These are phyloP conservation scores for Euphorbia peplus DNA, from an alignment of 345 rosid genomes.

Conservation along the genomic window DNA sequence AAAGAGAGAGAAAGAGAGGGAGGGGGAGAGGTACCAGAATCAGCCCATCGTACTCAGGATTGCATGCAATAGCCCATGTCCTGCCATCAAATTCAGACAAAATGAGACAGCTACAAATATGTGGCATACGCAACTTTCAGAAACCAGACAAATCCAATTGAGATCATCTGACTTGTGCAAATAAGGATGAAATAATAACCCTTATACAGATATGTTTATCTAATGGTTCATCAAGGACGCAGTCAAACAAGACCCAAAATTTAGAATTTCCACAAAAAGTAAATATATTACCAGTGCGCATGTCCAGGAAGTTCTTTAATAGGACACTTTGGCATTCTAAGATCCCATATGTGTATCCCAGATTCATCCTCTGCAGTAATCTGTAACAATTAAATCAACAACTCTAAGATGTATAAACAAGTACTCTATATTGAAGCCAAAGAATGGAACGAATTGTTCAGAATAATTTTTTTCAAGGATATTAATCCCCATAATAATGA, in stretches of 20 bases:
- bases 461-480: neutral
- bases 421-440: neutral
- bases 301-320: slow-evolving; percentile 78
- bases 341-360: slow-evolving; percentile 18
- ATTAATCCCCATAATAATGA: neutral
- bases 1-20: too few relatives aligned
- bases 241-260: slow-evolving; percentile 6
- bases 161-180: slow-evolving; percentile 1
- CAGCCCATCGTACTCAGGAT: slow-evolving; percentile 75
- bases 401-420: neutral
- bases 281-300: slow-evolving; percentile 60
- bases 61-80: slow-evolving; percentile 87
- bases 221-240: slow-evolving; percentile 12
- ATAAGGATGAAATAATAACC: neutral
- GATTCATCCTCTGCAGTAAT: slow-evolving; percentile 45
- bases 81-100: slow-evolving; percentile 42
- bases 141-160: neutral
- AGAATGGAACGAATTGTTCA: slow-evolving; percentile 2
- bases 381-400: slow-evolving; percentile 31
- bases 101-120: slow-evolving; percentile 14
- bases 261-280: neutral
- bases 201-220: slow-evolving; percentile 4
- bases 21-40: slow-evolving; percentile 59
- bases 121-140: neutral
- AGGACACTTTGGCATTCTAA: slow-evolving; percentile 21